These are phyloP conservation scores for Amphicarpaea edgeworthii DNA, from an alignment of 306 rosid genomes.

Conservation along the genomic window DNA sequence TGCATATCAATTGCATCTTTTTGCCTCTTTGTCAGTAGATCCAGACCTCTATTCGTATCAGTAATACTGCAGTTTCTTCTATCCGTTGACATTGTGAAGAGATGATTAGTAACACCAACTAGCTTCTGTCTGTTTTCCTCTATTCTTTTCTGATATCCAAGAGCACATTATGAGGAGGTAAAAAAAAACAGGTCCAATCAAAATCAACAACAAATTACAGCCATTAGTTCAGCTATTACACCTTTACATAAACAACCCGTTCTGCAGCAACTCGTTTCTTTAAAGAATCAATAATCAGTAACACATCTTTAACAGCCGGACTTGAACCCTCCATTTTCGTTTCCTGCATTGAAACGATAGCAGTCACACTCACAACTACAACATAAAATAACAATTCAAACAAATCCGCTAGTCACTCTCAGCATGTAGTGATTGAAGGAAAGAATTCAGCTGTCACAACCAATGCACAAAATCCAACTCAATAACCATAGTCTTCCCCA, in stretches of 20 bases:
- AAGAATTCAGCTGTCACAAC: not conserved
- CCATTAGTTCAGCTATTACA: constrained; percentile 39
- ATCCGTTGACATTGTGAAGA: constrained; percentile 66
- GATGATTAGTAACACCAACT: constrained; percentile 64
- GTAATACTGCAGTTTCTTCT: constrained; percentile 51
- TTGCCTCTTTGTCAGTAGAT: constrained; percentile 81
- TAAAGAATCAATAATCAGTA: constrained; percentile 68
- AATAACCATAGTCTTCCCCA: not conserved
- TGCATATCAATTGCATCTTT: constrained; percentile 88
- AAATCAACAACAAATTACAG: constrained; percentile 34
- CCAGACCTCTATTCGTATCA: constrained; percentile 56
- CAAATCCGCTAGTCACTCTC: not conserved
- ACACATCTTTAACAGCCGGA: constrained; percentile 62
- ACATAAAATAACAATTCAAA: not conserved
- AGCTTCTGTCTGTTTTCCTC: constrained; percentile 83
- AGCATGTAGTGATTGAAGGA: not conserved
- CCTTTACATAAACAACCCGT: constrained; percentile 72
- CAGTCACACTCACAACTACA: constrained; percentile 11
- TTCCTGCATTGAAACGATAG: constrained; percentile 51
- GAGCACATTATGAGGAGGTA: not conserved
- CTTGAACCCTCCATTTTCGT: constrained; percentile 48
- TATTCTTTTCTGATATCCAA: constrained; percentile 72
- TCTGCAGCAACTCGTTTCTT: constrained; percentile 79
- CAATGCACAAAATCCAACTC: constrained; percentile 8
- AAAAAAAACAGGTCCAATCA: constrained; percentile 11